A percentile compares a stretch with the other conserved stretches of the same genome.
These are phyloP conservation scores for Solanum clarkiae DNA, from an alignment of 257 asterid genomes.

Conservation along the genomic window DNA sequence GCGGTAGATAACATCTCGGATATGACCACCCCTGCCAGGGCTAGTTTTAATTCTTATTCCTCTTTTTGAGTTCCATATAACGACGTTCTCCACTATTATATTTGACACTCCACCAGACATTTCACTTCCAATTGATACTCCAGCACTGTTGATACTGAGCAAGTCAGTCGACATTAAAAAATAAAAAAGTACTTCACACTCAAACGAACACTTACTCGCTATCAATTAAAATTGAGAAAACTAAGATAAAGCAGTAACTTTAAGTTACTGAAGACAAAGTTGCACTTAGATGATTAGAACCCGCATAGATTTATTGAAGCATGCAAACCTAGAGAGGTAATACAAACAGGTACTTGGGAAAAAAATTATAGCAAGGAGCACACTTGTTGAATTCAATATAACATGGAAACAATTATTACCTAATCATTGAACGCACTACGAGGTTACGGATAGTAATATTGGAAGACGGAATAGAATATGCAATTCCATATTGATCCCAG, in stretches of 20 bases:
- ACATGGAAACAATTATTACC: conserved; percentile 24
- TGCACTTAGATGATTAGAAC: neutral
- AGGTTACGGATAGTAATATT: conserved; percentile 73
- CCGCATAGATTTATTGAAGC: neutral
- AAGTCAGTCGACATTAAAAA: conserved; percentile 5
- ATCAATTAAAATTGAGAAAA: neutral
- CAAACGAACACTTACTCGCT: neutral
- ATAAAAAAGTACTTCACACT: neutral
- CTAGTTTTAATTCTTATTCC: conserved; percentile 84
- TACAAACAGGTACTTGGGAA: neutral
- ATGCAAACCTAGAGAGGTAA: neutral
- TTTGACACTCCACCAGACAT: conserved; percentile 94
- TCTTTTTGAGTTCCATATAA: conserved; percentile 80
- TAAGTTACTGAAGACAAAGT: neutral
- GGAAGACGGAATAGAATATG: conserved; percentile 73
- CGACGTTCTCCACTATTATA: conserved; percentile 56
- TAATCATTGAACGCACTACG: conserved; percentile 68
- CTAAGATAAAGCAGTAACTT: neutral
- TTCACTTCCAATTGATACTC: conserved; percentile 90
- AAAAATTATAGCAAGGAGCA: neutral
- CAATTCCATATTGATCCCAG: conserved; percentile 98
- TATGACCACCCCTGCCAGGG: conserved; percentile 79
- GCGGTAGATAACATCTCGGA: conserved; percentile 45
- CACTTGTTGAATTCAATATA: neutral
- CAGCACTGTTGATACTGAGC: conserved; percentile 53